Base-by-base conservation (phyloP, 1,284 basidiomycete genomes). In the Blastosporella zonata region DNA sequence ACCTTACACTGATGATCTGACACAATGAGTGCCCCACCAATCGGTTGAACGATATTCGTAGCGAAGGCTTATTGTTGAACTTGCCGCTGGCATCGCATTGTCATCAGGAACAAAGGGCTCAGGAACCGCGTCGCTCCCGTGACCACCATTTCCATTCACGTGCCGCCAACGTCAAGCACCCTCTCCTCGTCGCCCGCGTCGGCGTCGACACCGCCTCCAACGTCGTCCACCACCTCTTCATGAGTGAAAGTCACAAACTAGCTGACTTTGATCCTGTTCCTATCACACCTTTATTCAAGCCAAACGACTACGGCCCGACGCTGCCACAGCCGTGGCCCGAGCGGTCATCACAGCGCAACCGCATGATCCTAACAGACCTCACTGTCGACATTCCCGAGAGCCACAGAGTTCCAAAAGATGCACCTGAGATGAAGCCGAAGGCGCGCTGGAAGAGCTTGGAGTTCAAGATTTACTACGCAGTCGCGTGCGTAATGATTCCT, bases 361-460 rank as follows among this genome's bases (percentile, higher is more conserved):
- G 51, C 22, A 61, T 61, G 59, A 43, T 55, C 22, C 47, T 63
- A 21, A 59, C 55, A 22, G 59, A 60, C 45, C 45, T 64, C 9
- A 66, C 64, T 18, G 61, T 66, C 17, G 53, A 59, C 23, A 59
- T 64, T 6, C 60, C 63, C 2, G 59, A 60, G 7, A 47, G 38
- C 12, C 42, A 41, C 5, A 48, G 50, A 44, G 53, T 47, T 2
- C 45, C 49, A 1, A 41, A 31, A 37, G 17, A 50, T 34, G 54
- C 52, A 34, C 38, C 53, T 10, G 42, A 33, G 13, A 40, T 59
- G 37, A 66, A 67, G 5, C 65, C 69, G 2, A 70, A 70, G 6
- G 56, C 82, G 22, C 66, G 89, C 70, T 98, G 95, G 96, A 69
- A 68, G 39, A 90, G 92, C 0, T 67, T 71, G 13, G 96, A 98